Evolutionary conservation across 768 basidiomycete species (phyloP), one percentile per base, ranked within the genome.

Genomic region (Podaxis sp.): DNA sequence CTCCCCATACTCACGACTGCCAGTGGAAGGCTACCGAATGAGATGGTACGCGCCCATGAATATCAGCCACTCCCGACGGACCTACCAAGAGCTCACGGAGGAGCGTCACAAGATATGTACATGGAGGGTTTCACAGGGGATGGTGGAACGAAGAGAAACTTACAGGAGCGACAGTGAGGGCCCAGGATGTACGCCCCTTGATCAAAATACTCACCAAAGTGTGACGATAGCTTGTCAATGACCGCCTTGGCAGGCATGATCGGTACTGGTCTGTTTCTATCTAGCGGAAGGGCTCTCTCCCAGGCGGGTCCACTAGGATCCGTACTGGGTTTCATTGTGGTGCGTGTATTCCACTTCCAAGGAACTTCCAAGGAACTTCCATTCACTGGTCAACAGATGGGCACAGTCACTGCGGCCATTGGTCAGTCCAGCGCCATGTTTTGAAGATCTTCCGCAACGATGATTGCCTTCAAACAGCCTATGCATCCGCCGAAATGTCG

Each of bases 251-350:
- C 72, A 57, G 76, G 74, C 3, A 78, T 75, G 66, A 82, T 83
- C 59, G 83, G 84, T 17, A 84, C 83, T 1, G 84, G 86, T 55
- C 74, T 87, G 3, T 86, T 87, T 71, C 71, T 87, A 13, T 82
- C 83, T 4, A 80, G 82, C 2, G 86, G 83, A 1, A 74, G 70
- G 42, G 76, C 79, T 13, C 76, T 87, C 24, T 75, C 78, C 0
- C 76, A 77, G 30, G 84, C 80, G 4, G 87, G 87, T 0, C 85
- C 87, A 4, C 73, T 84, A 0, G 84, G 87, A 12, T 74, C 71
- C 57, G 69, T 85, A 57, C 69, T 86, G 8, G 85, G 80, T 55
- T 76, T 64, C 71, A 79, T 70, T 72, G 80, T 67, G 76, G 84
- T 64, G 70, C 58, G 72, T 69, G 1, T 5, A 1, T 40, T 33